A percentile compares a stretch with the other conserved stretches of the same genome.
Conservation (phyloP, 805 yeast species). For the Kodamaea sagamina region DNA sequence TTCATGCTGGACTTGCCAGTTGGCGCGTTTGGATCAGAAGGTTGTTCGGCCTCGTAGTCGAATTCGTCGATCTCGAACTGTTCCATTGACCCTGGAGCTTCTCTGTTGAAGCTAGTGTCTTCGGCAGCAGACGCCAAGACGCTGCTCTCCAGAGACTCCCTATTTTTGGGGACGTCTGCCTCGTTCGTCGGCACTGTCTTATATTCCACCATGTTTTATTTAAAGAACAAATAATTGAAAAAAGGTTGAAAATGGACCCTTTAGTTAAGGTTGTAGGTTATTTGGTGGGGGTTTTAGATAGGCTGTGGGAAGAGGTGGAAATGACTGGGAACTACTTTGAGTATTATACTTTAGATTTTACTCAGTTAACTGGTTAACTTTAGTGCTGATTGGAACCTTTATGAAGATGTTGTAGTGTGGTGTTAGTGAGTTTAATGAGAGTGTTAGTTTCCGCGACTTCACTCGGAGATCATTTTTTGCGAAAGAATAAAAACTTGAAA, state of each 20-base stretch:
- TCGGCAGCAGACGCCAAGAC: background rate
- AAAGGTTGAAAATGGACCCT: background rate
- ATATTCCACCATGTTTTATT: constrained; percentile 1
- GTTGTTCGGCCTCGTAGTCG: constrained; percentile 7
- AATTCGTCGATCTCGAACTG: constrained; percentile 12
- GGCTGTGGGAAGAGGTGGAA: no score
- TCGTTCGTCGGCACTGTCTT: constrained; percentile 9
- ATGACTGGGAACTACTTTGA: no score
- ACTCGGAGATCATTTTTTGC: no score
- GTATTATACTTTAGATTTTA: no score
- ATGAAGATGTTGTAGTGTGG: no score
- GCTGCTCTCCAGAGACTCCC: background rate
- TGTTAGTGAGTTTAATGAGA: no score
- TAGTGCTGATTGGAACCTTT: no score
- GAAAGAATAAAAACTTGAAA: no score
- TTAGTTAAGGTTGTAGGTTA: no score
- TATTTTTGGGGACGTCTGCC: constrained; percentile 5
- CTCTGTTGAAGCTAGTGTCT: background rate
- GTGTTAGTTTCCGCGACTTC: no score
- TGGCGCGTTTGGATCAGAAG: background rate
- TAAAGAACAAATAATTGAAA: background rate
- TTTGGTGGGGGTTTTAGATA: no score
- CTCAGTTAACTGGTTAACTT: no score
- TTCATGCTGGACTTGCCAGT: constrained; percentile 49
- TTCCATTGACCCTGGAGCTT: constrained; percentile 7